phyloP scores from a whole-genome alignment of 192 early-diverging fungal species.

The Linnemannia elongata region DNA sequence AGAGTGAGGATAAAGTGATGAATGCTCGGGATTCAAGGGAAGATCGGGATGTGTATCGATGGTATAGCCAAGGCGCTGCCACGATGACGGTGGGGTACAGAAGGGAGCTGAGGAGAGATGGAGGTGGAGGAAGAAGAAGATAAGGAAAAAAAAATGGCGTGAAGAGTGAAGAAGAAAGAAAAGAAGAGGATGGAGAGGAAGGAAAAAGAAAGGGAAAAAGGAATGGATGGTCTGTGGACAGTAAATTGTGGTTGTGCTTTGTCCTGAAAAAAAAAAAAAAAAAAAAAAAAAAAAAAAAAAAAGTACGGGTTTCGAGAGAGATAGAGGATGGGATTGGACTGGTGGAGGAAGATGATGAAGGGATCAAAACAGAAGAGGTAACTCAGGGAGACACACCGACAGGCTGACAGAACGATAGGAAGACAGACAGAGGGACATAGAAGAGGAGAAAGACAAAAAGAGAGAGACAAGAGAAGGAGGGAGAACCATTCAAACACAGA shows the following conservation, averaged over 20 bases:
- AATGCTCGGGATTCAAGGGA: not conserved
- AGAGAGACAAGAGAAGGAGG: not conserved
- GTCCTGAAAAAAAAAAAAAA: not conserved
- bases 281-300: too few relatives aligned
- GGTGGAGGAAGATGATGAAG: not conserved
- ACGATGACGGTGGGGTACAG: not conserved
- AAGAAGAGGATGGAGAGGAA: constrained; percentile 6
- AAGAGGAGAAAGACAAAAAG: constrained; percentile 2
- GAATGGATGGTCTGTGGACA: not conserved
- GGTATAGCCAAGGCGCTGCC: not conserved
- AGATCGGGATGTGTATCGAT: not conserved
- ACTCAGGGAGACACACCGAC: not conserved
- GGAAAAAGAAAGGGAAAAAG: not conserved
- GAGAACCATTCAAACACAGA: constrained; percentile 18
- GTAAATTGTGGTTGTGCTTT: not conserved
- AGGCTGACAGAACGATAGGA: not conserved
- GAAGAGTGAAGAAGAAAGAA: not conserved
- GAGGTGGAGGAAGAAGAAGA: not conserved
- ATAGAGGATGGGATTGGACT: not conserved
- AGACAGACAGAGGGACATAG: constrained; percentile 7
- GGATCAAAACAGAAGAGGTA: not conserved
- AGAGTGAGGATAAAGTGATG: not conserved
- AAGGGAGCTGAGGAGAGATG: not conserved
- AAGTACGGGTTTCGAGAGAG: not conserved
- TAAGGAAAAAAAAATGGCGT: not conserved